Evolutionary conservation across 2,329 filamentous ascomycete species (phyloP), one percentile per base, ranked within the genome.

Genomic region (Hyphodiscus sp.): DNA sequence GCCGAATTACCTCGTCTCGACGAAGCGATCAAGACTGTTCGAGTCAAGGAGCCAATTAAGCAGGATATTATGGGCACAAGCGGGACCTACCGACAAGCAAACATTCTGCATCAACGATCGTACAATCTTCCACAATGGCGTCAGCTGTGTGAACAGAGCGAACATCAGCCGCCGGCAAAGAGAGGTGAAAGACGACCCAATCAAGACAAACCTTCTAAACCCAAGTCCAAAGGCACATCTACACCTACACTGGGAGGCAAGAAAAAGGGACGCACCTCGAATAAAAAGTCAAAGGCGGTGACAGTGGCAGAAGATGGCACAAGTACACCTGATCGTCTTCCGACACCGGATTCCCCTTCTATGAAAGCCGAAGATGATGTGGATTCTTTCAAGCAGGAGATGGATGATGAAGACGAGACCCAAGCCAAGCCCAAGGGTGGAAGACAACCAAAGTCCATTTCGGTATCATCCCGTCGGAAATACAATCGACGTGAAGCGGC

Each of bases 71-170:
- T 95, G 77, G 94, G 94, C 43, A 90, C 89, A 49, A 90, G 92
- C 67, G 95, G 94, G 53, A 95, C 89, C 53, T 99, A 96, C 69
- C 92, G 92, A 38, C 94, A 99, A 70, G 89, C 94, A 66, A 99
- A 99, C 68, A 91, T 99, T 55, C 85, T 97, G 65, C 95, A 96
- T 72, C 90, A 95, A 69, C 82, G 94, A 68, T 91, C 91, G 15
- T 99, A 99, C 74, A 99, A 96, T 63, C 77, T 99, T 4, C 92
- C 92, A 0, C 91, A 99, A 71, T 99, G 94, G 94, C 89, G 91
- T 62, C 82, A 89, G 52, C 78, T 97, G 41, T 96, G 91, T 68
- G 89, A 96, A 59, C 91, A 96, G 71, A 91, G 89, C 68, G 91
- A 96, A 64, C 91, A 99, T 68, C 94, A 97, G 65, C 94, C 94